A percentile compares a stretch with the other conserved stretches of the same genome.
These are phyloP conservation scores for Sporisorium iseilematis-ciliati DNA, from an alignment of 1,284 basidiomycete species.

Conservation along the genomic window DNA sequence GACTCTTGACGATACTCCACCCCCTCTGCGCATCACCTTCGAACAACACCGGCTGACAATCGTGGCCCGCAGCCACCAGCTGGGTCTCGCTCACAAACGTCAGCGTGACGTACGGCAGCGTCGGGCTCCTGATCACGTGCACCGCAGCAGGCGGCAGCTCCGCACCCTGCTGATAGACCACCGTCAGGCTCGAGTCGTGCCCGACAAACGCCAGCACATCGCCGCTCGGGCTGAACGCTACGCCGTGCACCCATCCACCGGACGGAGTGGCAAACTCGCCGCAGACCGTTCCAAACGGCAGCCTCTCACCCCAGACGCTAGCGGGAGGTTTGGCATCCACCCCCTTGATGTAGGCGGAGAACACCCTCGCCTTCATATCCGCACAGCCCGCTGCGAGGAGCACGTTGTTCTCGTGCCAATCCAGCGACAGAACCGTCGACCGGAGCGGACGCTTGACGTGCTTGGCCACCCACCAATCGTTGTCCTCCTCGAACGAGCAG, in stretches of 20 bases:
- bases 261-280: slow-evolving; percentile 89
- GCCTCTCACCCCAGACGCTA: slow-evolving; percentile 94
- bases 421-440: slow-evolving; percentile 90
- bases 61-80: slow-evolving; percentile 89
- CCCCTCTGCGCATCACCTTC: slow-evolving; percentile 57
- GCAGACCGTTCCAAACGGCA: slow-evolving; percentile 97
- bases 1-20: slow-evolving; percentile 61
- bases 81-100: slow-evolving; percentile 81
- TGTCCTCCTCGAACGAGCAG: slow-evolving; percentile 72
- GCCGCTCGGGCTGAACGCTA: slow-evolving; percentile 94
- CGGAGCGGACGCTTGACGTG: slow-evolving; percentile 96
- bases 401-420: slow-evolving; percentile 98
- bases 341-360: slow-evolving; percentile 98
- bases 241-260: slow-evolving; percentile 96
- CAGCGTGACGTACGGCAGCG: slow-evolving; percentile 65
- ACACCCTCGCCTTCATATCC: slow-evolving; percentile 96
- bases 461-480: slow-evolving; percentile 99
- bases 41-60: slow-evolving; percentile 87
- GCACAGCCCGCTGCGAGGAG: slow-evolving; percentile 92
- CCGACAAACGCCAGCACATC: slow-evolving; percentile 91
- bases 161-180: slow-evolving; percentile 64
- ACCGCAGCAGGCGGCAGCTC: slow-evolving; percentile 63
- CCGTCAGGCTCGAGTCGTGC: slow-evolving; percentile 71
- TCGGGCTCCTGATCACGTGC: slow-evolving; percentile 64
- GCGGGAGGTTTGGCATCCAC: slow-evolving; percentile 91